Evolutionary conservation across 305 asterid species (phyloP), one percentile per base, ranked within the genome.

Genomic region (Stenogyne calaminthoides): DNA sequence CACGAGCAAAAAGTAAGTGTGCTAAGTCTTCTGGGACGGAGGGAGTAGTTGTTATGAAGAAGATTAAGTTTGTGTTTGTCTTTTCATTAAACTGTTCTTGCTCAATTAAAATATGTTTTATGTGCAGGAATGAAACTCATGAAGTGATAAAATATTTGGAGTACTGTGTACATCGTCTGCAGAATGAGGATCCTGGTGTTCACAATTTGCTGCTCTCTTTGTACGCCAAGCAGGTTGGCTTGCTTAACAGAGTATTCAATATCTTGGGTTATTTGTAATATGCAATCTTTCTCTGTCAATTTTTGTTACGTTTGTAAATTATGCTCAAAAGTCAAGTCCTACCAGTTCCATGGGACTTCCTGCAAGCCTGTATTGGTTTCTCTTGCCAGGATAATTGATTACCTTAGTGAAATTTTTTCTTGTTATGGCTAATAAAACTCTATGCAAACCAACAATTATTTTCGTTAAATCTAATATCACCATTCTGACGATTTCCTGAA

Each of bases 61-160:
- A 27, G 40, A 37, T 58, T 65, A 62, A 36, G n/a, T 55, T 55
- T 64, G 5, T 69, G 60, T 71, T 55, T 67, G 39, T 49, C 61
- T 65, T 74, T 32, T 56, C 25, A n/a, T 67, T 37, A 64, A 67
- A 55, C n/a, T 19, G 51, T 67, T 47, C 58, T 12, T 67, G 73
- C 55, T 64, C 57, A 70, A 67, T 55, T 39, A 19, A 25, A 78
- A 25, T 64, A 46, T 20, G 9, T 55, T 76, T 63, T 66, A 49
- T 77, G 54, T 81, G 78, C 95, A 95, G 99, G 96, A 95, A 95
- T 78, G 99, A 95, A 91, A 89, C 98, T 60, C 96, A 95, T 80
- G 98, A 95, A 82, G 98, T 95, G 69, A 92, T 95, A 72, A 95
- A 95, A 80, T 95, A 92, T 81, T 75, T 95, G 86, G 99, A 95